Conservation (phyloP, 2,329 filamentous ascomycete species). For the Colletotrichum gloeosporioides region DNA sequence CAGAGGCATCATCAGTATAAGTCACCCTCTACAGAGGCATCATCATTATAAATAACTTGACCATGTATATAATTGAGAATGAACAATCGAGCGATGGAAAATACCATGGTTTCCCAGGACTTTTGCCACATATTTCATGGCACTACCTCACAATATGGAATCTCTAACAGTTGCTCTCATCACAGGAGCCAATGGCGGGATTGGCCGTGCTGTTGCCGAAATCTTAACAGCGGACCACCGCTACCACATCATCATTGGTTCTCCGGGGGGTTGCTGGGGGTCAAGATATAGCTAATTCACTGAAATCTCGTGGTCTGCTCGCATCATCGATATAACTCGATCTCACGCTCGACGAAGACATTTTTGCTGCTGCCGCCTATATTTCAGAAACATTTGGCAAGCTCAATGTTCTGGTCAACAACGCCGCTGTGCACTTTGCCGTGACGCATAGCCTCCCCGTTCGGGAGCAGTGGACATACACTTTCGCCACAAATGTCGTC, state of each 20-base stretch:
- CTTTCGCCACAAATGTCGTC: background rate
- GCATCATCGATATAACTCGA: background rate
- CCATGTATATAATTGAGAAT: background rate
- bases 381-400: background rate
- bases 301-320: background rate
- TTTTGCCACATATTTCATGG: background rate
- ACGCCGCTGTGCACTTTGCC: background rate
- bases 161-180: background rate
- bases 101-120: background rate
- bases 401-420: background rate
- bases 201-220: background rate
- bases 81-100: background rate
- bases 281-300: background rate
- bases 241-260: background rate
- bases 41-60: background rate
- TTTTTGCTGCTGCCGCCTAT: background rate
- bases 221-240: background rate
- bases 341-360: background rate
- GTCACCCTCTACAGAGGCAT: background rate
- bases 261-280: background rate
- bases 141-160: background rate
- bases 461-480: background rate
- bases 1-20: background rate
- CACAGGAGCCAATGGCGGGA: background rate
- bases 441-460: background rate